Evolutionary conservation across 225 moss, liverwort and hornwort genomes (phyloP).

Genomic region (Bryoerythrophyllum caledonicum): DNA sequence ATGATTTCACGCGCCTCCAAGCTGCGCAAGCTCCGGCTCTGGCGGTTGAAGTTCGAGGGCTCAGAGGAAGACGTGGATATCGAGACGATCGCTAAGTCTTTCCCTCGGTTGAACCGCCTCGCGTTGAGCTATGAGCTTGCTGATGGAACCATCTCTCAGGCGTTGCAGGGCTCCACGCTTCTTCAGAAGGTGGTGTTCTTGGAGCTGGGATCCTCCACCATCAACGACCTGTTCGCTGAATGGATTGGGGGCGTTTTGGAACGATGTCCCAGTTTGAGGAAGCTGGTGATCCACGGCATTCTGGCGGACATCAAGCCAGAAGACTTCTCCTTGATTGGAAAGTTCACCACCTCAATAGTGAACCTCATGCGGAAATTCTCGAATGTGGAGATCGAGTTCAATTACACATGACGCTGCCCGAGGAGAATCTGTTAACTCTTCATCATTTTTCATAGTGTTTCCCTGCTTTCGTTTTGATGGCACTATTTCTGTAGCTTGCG

Average conservation of each 20-base stretch:
- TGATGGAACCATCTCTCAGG: conserved; percentile 47
- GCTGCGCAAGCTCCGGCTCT: conserved; percentile 59
- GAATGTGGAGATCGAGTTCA: conserved; percentile 63
- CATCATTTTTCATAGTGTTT: conserved; percentile 5
- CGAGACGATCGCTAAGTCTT: conserved; percentile 62
- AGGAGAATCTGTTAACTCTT: neutral
- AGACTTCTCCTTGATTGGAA: conserved; percentile 62
- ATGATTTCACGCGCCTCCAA: conserved; percentile 61
- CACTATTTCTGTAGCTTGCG: conserved; percentile 7
- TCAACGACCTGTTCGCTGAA: conserved; percentile 55
- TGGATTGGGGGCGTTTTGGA: conserved; percentile 66
- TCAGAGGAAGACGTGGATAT: conserved; percentile 61
- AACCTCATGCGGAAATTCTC: conserved; percentile 63
- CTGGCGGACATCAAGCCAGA: conserved; percentile 52
- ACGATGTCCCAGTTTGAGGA: conserved; percentile 58
- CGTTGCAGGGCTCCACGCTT: conserved; percentile 48
- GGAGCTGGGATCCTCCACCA: conserved; percentile 57
- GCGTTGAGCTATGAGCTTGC: conserved; percentile 56
- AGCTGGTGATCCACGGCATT: conserved; percentile 59
- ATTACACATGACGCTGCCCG: conserved; percentile 34
- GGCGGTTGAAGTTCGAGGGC: conserved; percentile 55
- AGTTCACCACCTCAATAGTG: conserved; percentile 74
- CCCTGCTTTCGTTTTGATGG: conserved; percentile 18
- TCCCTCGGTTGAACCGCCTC: conserved; percentile 53
- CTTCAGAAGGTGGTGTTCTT: conserved; percentile 58